Base-by-base conservation (phyloP, 768 basidiomycete species). In the Calocybe cyanea region DNA sequence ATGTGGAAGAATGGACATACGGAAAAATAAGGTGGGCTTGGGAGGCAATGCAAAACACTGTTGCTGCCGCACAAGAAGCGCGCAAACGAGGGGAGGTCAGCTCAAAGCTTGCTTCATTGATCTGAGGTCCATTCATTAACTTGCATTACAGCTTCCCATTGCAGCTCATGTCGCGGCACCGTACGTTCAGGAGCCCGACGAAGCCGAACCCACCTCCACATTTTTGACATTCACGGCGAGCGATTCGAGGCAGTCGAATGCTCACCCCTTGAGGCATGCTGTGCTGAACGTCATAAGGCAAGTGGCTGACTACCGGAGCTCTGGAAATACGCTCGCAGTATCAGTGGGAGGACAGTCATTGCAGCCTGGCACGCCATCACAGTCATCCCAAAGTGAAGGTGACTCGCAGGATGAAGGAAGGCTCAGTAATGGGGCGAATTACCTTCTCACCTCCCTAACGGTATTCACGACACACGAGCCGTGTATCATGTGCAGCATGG, bases 401-500 rank as follows among this genome's bases (percentile, higher is more conserved):
- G 25, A 11, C 25, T 41, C 28, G 38, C 25, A 18, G 53, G 45
- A n/a, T 24, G 17, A 7, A 66, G 59, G 7, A 51, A 49, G 18
- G 32, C 49, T 32, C 63, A 28, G 56, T 44, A 91, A 89, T 54
- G 86, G 89, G 11, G 68, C 83, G 1, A 85, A 87, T 58, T 99
- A 99, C 64, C 83, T 97, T 35, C 74, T 98, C 19, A 97, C 92
- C 0, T 81, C 83, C 2, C 76, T 83, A 14, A 81, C 83, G 1
- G 71, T 97, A 19, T 98, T 98, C 69, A 80, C 82, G 43, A 91
- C 92, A 8, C 95, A 99, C 65, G 96, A 99, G 56, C 96, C 96
- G 0, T 99, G 96, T 56, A 77, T 99, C 46, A 92, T 98, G 91
- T 99, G 96, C 63, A 81, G 84, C 56, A 99, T 99, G 96, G 91